Evolutionary conservation across 2,329 filamentous ascomycete species (phyloP), one percentile per base, ranked within the genome.

Genomic region (Calonectria pseudoturangicola): DNA sequence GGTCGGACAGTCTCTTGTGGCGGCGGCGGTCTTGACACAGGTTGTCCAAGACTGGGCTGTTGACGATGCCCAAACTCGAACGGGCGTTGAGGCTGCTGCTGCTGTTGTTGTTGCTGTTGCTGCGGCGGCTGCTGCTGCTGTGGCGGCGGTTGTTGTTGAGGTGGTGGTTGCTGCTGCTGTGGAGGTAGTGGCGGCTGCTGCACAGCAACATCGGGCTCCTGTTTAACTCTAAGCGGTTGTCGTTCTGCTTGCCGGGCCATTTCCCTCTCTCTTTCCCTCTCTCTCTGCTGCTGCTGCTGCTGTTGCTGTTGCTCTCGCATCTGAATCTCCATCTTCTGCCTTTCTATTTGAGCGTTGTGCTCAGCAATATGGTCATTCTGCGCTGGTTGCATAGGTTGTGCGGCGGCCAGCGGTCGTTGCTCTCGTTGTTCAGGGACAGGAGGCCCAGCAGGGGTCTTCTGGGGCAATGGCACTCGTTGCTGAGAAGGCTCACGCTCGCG

Each of bases 1-100:
- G 83, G 82, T 68, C 88, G 86, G 50, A 86, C 81, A 6, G 85
- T 82, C 45, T 90, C 88, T 56, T 87, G 85, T 10, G 73, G 73
- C 25, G 73, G 73, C 25, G 68, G 71, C 25, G 77, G 78, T 33
- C 89, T 88, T 41, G 78, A 76, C 63, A 87, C 81, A 8, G 85
- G 78, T 27, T 84, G 81, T 4, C 84, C 82, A 21, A 82, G 83
- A 30, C 86, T 85, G 48, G 83, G 80, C 60, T 84, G 82, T 48
- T 84, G 84, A 21, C 84, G 84, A 66, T 85, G 82, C 21, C 82
- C 80, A 68, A 86, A 89, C 47, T 90, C 88, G 71, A 86, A 87
- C 45, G 85, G 87, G 69, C 84, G 84, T 43, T 83, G 83, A 15
- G 79, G 80, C 15, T 79, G 75, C n/a, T 28, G 47, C 5, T 50